Evolutionary conservation across 169 alveolate species (phyloP), one percentile per base, ranked within the genome.

Genomic region (Plasmodium gaboni): DNA sequence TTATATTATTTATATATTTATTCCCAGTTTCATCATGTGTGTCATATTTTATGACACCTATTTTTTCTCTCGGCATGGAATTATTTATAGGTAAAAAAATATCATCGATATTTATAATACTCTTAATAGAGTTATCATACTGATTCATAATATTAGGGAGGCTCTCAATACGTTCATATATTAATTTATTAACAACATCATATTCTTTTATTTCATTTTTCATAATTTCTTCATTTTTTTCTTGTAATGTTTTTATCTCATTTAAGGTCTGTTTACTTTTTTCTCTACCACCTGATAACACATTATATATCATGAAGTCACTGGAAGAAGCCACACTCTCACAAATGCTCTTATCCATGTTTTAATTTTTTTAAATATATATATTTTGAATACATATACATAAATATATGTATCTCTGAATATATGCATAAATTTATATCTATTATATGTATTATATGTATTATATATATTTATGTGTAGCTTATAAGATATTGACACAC

Each of bases 121-220:
- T 32, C 42, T 51, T 28, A 28, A 32, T 32, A 17, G 68, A 74
- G 48, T 74, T 73, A 15, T 53, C 48, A 60, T 24, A 67, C 17
- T 42, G 12, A 2, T 10, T 13, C 26, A 42, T 38, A 26, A 74
- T 17, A 1, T 48, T 38, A 17, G 88, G 74, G 12, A 74, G 42
- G 24, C 48, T 42, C 26, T 68, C 64, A 2, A 55, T 50, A n/a
- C 42, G 24, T 13, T 74, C 88, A 46, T 68, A 38, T 38, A 74
- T 44, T 61, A 74, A 53, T 24, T 44, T 1, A 67, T 42, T 44
- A 60, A 74, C 71, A 5, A 74, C 61, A 46, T 24, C 73, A 68
- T 74, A 74, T 38, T 74, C 74, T 61, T 63, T 61, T 32, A 74
- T 32, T 15, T 74, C 88, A 74, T 74, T 74, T 60, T 63, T 24